Conservation (phyloP, 2,329 filamentous ascomycete species). For the Trichoderma sp. region DNA sequence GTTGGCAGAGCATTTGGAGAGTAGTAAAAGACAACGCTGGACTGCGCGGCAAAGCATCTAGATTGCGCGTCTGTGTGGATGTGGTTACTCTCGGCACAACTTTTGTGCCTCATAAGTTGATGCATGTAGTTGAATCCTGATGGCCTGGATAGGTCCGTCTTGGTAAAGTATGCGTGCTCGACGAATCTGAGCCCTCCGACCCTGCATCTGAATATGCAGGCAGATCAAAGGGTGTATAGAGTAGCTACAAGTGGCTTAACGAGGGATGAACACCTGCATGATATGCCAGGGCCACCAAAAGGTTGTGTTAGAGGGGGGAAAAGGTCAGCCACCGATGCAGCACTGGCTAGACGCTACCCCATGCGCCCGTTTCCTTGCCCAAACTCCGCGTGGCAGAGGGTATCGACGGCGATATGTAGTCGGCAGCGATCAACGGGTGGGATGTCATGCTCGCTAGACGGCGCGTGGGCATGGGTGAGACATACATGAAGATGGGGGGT, state of each 20-base stretch:
- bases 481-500: neutral
- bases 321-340: neutral
- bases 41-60: neutral
- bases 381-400: conserved; percentile 15
- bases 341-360: neutral
- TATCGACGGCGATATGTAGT: conserved; percentile 13
- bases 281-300: conserved; percentile 19
- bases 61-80: neutral
- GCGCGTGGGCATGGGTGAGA: conserved; percentile 8
- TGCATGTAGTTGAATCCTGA: neutral
- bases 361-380: conserved; percentile 3
- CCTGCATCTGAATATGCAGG: conserved; percentile 12
- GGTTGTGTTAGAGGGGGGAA: neutral
- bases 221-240: conserved; percentile 10
- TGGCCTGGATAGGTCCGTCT: neutral
- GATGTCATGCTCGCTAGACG: conserved; percentile 3
- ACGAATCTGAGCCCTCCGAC: conserved; percentile 8
- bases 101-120: neutral
- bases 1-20: neutral
- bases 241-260: conserved; percentile 18
- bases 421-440: conserved; percentile 14
- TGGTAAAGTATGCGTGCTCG: neutral
- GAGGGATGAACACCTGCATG: conserved; percentile 14
- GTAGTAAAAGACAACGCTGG: neutral
- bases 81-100: conserved; percentile 4